These are phyloP conservation scores for Harringtonia lauricola DNA, from an alignment of 2,329 filamentous ascomycete species.

Conservation along the genomic window DNA sequence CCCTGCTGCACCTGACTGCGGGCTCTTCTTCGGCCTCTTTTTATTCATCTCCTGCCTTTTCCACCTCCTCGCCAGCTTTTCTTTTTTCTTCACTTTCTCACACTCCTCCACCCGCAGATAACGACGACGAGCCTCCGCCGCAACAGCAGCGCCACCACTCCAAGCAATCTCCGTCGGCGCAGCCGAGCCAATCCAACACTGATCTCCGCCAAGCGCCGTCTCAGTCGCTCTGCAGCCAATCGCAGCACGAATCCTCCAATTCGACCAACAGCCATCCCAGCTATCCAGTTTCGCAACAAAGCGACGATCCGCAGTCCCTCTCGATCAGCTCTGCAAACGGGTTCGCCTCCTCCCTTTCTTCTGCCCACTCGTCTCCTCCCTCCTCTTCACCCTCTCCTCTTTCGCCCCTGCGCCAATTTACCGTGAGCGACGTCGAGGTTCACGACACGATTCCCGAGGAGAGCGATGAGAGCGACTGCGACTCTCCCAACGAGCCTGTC, in stretches of 20 bases:
- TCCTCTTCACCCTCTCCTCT: conserved; percentile 17
- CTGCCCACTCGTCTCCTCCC: not conserved
- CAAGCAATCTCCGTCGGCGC: not conserved
- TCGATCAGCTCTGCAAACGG: not conserved
- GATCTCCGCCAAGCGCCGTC: not conserved
- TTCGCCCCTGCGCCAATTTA: conserved; percentile 34
- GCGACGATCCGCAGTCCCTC: not conserved
- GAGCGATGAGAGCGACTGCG: conserved; percentile 49
- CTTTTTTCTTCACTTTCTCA: not conserved
- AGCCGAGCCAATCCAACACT: conserved; percentile 3
- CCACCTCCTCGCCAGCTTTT: not conserved
- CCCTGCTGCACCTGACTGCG: conserved; percentile 12
- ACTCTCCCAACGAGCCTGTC: conserved; percentile 47
- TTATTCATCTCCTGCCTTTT: not conserved
- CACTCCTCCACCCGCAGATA: conserved; percentile 3
- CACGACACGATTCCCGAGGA: conserved; percentile 43
- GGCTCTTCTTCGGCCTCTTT: not conserved
- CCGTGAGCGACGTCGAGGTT: conserved; percentile 29
- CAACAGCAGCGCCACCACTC: not conserved
- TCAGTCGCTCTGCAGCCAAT: not conserved
- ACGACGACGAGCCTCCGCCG: conserved; percentile 10
- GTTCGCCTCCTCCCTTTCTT: not conserved
- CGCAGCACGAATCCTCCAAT: not conserved
- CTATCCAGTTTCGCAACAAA: not conserved
- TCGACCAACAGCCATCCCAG: not conserved